phyloP scores from a whole-genome alignment of 2,329 filamentous ascomycete genomes.

The Cadophora malorum region DNA sequence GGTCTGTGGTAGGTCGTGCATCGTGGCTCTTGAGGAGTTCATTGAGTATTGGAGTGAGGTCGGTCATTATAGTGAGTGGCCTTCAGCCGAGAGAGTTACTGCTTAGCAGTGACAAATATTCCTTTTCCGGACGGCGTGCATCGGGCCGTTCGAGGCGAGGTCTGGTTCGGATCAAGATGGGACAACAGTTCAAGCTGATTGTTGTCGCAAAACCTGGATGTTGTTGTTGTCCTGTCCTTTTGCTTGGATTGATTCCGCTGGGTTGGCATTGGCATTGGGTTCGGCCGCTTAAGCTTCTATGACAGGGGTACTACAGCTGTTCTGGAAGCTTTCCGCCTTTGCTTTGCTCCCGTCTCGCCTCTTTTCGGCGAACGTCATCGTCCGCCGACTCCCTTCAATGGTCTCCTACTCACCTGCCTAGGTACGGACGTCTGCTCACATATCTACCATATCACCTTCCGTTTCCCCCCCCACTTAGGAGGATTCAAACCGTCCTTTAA shows the following conservation, averaged over 20 bases:
- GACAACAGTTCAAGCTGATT: background rate
- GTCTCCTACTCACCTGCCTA: background rate
- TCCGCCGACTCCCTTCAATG: background rate
- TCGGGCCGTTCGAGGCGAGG: background rate
- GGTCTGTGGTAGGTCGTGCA: constrained; percentile 53
- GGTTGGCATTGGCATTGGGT: background rate
- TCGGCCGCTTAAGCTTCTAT: constrained; percentile 1
- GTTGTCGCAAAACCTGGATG: background rate
- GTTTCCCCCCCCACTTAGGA: background rate
- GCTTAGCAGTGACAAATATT: background rate
- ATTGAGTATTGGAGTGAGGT: constrained; percentile 74
- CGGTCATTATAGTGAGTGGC: constrained; percentile 51
- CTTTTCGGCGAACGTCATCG: constrained; percentile 1
- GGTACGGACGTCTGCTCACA: too few species aligned
- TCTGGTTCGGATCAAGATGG: background rate
- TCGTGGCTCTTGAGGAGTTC: constrained; percentile 67
- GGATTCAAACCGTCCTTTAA: background rate
- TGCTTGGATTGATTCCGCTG: background rate
- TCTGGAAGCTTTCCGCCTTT: constrained; percentile 9
- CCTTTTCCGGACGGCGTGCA: background rate
- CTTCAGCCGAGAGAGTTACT: background rate
- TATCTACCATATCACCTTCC: background rate
- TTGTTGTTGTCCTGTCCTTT: constrained; percentile 6
- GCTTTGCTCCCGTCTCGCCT: constrained; percentile 10
- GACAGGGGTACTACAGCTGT: constrained; percentile 7